Conservation (phyloP, 192 early-diverging fungal genomes). For the Dispira simplex region DNA sequence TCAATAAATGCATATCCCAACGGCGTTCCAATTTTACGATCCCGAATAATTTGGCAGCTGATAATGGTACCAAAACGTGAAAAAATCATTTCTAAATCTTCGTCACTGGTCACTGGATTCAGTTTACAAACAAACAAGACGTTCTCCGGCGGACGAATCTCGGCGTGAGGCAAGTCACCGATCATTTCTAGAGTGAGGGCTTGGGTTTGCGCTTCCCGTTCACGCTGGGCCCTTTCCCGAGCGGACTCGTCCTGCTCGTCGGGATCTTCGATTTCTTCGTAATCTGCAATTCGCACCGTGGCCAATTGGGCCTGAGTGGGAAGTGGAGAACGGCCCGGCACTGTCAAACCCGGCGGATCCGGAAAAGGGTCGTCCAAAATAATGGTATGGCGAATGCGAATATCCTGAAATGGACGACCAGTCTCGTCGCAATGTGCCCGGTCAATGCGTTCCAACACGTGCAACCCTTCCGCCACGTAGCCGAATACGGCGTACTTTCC, state of each 20-base stretch:
- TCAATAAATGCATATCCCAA: slow-evolving; percentile 95
- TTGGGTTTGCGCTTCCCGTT: slow-evolving; percentile 61
- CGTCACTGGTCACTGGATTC: slow-evolving; percentile 76
- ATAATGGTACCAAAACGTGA: slow-evolving; percentile 75
- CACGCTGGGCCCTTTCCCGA: slow-evolving; percentile 44
- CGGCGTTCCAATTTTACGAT: slow-evolving; percentile 64
- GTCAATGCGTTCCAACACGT: slow-evolving; percentile 70
- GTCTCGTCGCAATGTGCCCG: slow-evolving; percentile 45
- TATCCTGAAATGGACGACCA: slow-evolving; percentile 66
- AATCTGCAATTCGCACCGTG: slow-evolving; percentile 60
- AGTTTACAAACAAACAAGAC: slow-evolving; percentile 92
- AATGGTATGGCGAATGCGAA: slow-evolving; percentile 83
- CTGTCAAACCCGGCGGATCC: slow-evolving; percentile 51
- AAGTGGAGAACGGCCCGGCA: slow-evolving; percentile 55
- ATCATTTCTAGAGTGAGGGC: slow-evolving; percentile 97
- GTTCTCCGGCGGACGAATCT: slow-evolving; percentile 94
- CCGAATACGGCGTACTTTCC: slow-evolving; percentile 79
- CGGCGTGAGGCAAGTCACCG: slow-evolving; percentile 92
- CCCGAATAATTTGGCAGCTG: slow-evolving; percentile 85
- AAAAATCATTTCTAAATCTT: slow-evolving; percentile 88
- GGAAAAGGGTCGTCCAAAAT: slow-evolving; percentile 86
- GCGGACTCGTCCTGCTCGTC: slow-evolving; percentile 39
- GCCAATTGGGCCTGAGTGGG: slow-evolving; percentile 60
- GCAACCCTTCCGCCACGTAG: slow-evolving; percentile 76
- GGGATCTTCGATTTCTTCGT: slow-evolving; percentile 40